phyloP scores from a whole-genome alignment of 768 basidiomycete species.

The Lactarius evosmus region DNA sequence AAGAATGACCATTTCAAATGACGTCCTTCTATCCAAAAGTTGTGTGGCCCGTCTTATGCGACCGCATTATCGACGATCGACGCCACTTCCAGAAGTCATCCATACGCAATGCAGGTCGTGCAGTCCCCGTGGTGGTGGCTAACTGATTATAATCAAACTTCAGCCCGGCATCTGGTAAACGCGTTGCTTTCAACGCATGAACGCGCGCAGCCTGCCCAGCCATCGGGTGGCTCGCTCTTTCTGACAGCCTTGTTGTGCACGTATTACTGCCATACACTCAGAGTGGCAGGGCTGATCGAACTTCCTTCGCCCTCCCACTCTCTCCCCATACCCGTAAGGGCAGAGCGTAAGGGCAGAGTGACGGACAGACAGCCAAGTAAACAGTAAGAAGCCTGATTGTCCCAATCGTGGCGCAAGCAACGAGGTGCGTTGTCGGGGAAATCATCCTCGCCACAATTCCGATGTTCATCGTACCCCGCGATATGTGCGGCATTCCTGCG shows the following conservation, averaged over 20 bases:
- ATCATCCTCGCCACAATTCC: slow-evolving; percentile 7
- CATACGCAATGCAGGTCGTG: background rate
- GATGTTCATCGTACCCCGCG: slow-evolving; percentile 5
- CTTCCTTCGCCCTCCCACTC: background rate
- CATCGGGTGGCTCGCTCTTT: slow-evolving; percentile 1
- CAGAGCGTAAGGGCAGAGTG: too few relatives aligned
- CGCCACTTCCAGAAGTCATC: slow-evolving; percentile 7
- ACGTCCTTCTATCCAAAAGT: background rate
- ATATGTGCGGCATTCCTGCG: slow-evolving; percentile 20
- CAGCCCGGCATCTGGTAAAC: slow-evolving; percentile 15
- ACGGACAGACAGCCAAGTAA: background rate
- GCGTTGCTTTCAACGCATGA: slow-evolving; percentile 11
- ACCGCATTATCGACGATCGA: slow-evolving; percentile 24
- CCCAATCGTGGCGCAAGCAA: slow-evolving; percentile 15
- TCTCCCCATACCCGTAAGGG: background rate
- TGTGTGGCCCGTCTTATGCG: background rate
- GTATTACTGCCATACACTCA: background rate
- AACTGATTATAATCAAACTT: slow-evolving; percentile 21
- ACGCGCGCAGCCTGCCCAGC: background rate
- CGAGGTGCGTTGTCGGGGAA: slow-evolving; percentile 12
- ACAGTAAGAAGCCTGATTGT: background rate
- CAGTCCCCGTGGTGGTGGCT: slow-evolving; percentile 10
- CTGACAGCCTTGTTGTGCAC: slow-evolving; percentile 13
- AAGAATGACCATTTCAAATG: slow-evolving; percentile 6
- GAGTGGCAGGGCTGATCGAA: slow-evolving; percentile 8